A percentile compares a stretch with the other conserved stretches of the same genome.
These are phyloP conservation scores for Tilletia indica DNA, from an alignment of 1,284 basidiomycete genomes.

Conservation along the genomic window DNA sequence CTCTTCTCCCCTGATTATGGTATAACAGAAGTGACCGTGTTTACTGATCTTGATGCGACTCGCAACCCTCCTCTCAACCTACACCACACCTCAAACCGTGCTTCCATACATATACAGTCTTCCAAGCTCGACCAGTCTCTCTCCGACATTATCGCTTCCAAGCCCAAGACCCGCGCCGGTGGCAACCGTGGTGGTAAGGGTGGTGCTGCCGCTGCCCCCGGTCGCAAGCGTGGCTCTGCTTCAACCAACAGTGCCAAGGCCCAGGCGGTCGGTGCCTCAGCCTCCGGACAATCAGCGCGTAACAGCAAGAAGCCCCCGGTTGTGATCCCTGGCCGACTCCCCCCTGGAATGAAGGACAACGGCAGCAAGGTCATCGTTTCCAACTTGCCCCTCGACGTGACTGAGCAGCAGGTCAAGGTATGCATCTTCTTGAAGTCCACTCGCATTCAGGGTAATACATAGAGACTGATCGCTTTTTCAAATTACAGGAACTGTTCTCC, in stretches of 20 bases:
- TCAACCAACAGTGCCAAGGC: conserved; percentile 19
- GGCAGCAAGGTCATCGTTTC: conserved; percentile 88
- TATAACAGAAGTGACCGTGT: too few relatives aligned
- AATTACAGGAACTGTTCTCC: conserved; percentile 75
- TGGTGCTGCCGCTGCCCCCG: conserved; percentile 48
- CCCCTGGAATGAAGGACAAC: conserved; percentile 24
- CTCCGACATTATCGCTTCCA: conserved; percentile 50
- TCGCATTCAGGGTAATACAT: not conserved
- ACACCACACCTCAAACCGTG: too few relatives aligned
- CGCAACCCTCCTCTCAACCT: too few relatives aligned
- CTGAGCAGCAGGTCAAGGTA: conserved; percentile 85
- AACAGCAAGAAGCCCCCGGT: conserved; percentile 53
- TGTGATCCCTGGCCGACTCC: conserved; percentile 49
- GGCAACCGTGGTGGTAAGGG: conserved; percentile 32
- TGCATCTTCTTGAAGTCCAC: conserved; percentile 13
- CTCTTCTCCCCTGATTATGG: too few relatives aligned
- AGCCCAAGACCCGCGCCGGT: conserved; percentile 42
- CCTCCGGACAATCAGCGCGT: conserved; percentile 44
- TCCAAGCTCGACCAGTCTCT: conserved; percentile 30
- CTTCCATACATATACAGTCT: not conserved
- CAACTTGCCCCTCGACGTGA: conserved; percentile 91
- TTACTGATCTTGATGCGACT: too few relatives aligned
- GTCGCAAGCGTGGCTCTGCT: conserved; percentile 26
- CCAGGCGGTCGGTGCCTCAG: conserved; percentile 33
- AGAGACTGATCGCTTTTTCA: not conserved